Evolutionary conservation across 139 green algal species (phyloP).

Genomic region (Ulvella scutata): DNA sequence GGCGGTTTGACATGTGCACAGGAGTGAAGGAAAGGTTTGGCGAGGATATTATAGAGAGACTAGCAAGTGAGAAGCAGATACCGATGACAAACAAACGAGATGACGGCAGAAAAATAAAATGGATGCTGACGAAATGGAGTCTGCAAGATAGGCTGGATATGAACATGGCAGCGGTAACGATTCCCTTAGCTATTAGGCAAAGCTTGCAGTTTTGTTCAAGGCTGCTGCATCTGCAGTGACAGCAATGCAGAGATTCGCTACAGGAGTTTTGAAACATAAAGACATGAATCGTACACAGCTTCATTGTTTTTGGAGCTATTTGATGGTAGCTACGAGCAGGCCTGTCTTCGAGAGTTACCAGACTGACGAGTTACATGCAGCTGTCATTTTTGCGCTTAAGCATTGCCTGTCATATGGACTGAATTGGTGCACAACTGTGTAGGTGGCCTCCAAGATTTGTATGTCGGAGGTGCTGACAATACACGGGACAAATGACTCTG

Average conservation of each 20-base stretch:
- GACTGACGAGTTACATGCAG: background rate
- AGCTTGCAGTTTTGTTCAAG: background rate
- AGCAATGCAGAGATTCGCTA: background rate
- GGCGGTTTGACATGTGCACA: background rate
- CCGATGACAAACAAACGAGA: conserved; percentile 5
- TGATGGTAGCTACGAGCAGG: background rate
- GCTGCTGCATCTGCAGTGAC: background rate
- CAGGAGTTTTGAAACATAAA: background rate
- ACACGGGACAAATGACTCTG: conserved; percentile 8
- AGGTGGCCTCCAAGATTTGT: no score
- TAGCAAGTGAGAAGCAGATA: background rate
- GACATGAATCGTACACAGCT: no score
- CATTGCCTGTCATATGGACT: background rate
- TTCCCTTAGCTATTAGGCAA: background rate
- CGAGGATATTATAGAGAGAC: conserved; percentile 19
- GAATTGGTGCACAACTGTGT: no score
- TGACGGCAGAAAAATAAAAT: conserved; percentile 14
- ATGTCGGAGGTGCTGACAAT: conserved; percentile 5
- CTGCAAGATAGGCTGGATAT: conserved; percentile 4
- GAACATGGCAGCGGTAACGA: conserved; percentile 7
- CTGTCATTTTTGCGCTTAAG: background rate
- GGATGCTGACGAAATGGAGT: conserved; percentile 17
- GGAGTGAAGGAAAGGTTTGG: conserved; percentile 15
- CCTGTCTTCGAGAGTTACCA: background rate
- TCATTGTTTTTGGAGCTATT: background rate